Evolutionary conservation across 495 filamentous ascomycete species (phyloP).

Genomic region (Platismatia glauca): DNA sequence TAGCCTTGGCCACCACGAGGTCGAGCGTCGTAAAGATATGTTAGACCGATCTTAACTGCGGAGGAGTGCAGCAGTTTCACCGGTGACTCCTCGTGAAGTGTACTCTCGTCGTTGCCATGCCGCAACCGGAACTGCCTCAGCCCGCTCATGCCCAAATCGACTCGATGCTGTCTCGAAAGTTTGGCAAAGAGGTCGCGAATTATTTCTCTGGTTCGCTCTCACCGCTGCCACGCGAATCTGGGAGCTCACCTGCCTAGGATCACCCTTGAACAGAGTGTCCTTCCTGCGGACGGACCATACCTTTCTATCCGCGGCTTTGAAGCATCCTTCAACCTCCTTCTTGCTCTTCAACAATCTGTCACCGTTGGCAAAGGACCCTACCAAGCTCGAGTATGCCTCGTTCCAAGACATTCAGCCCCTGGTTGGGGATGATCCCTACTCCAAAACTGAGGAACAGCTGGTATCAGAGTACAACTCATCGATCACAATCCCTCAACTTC

Average conservation of each 20-base stretch:
- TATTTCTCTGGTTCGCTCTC: slow-evolving; percentile 71
- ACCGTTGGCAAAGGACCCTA: slow-evolving; percentile 55
- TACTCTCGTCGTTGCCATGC: too few species aligned
- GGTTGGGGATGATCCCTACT: slow-evolving; percentile 64
- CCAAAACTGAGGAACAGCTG: slow-evolving; percentile 60
- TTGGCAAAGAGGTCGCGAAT: slow-evolving; percentile 84
- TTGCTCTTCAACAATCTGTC: slow-evolving; percentile 70
- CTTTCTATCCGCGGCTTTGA: slow-evolving; percentile 70
- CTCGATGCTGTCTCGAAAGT: slow-evolving; percentile 77
- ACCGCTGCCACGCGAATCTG: neutral
- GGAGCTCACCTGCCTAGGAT: slow-evolving; percentile 39
- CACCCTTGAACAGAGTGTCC: slow-evolving; percentile 67
- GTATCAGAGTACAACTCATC: slow-evolving; percentile 67
- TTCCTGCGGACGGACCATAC: slow-evolving; percentile 73
- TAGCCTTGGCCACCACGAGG: slow-evolving; percentile 9
- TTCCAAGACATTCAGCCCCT: slow-evolving; percentile 57
- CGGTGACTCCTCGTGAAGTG: too few species aligned
- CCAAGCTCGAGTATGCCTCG: slow-evolving; percentile 51
- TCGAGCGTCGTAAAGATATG: too few species aligned
- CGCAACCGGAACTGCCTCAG: slow-evolving; percentile 37
- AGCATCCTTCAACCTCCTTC: slow-evolving; percentile 61
- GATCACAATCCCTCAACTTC: slow-evolving; percentile 52
- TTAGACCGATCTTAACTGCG: too few species aligned
- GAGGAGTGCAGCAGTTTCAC: too few species aligned
- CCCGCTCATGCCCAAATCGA: slow-evolving; percentile 58